Evolutionary conservation across 176 grass and related monocot genomes (phyloP), one percentile per base, ranked within the genome.

Genomic region (Bolboschoenus planiculmis): DNA sequence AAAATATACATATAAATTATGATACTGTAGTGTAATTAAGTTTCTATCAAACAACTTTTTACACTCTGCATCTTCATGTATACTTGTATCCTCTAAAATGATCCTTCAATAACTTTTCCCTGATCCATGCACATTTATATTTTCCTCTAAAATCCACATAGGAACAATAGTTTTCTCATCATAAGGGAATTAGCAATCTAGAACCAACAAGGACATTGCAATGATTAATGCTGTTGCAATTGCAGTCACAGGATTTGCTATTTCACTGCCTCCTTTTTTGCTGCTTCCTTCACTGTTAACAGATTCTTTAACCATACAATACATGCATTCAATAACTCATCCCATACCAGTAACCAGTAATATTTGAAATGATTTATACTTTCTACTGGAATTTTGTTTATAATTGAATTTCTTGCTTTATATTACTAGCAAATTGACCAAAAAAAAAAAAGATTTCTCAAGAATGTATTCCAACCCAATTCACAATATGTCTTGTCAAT

Each of bases 181-280:
- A 10, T 67, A 20, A n/a, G 4, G 42, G n/a, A 74, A 46, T 44
- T 63, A 62, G 11, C 55, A 81, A 82, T 29, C 23, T 44, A 43
- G 21, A 62, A 47, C 3, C 56, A 82, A 63, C 6, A 82, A 1
- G 23, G 24, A 27, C 55, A 82, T 82, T 63, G 16, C 79, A 62
- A 82, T 4, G 13, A 65, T 44, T 64, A 82, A 34, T 40, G 79
- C 40, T 82, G 58, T 44, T 29, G 56, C n/a, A 47, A 62, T 18
- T 46, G 21, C 39, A 42, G 37, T 65, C 56, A 82, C 37, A 30
- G 79, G 10, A 82, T n/a, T 44, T 82, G 79, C 58, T 82, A 44
- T 82, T 64, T 50, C 37, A 82, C 56, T 63, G 55, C 79, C 79
- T 64, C 23, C 59, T 4, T 8, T 79, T 50, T 51, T 82, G 58